Base-by-base conservation (phyloP, 2,329 filamentous ascomycete species). In the Calonectria leucothoes region DNA sequence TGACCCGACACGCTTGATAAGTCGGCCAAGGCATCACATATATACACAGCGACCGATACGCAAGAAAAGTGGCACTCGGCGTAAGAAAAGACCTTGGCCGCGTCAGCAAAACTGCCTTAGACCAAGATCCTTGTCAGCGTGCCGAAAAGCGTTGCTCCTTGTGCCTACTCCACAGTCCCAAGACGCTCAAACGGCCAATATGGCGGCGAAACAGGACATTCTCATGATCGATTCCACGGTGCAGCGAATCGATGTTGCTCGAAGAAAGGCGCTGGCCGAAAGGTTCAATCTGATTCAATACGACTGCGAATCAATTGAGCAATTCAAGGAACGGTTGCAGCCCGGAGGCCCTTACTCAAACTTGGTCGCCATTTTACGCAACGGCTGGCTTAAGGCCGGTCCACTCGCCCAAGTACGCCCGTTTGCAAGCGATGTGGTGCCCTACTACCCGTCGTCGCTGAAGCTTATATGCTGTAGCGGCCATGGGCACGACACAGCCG, bases 321-420 rank as follows among this genome's bases (percentile, higher is more conserved):
- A 74, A 23, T 76, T 76, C 70, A 76, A 72, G 14, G 35, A 74
- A 27, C 74, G 74, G 27, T 33, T 76, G 67, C 51, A 69, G 27
- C 74, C 74, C 3, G 74, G 70, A 1, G 74, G 74, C 0, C 72
- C 66, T 12, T 76, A 76, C 45, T 57, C 72, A n/a, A 70, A 73
- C 10, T 68, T 76, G 25, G 74, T 74, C 20, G 74, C 72, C 20
- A 74, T 76, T 31, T 57, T 74, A 8, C 74, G 74, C 27, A 72
- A 70, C 27, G 74, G 74, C 14, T 76, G 74, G 74, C 74, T 76
- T 49, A 76, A 76, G 33, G 74, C 74, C 20, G 72, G 74, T 23
- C 72, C 74, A 25, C 66, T 76, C 11, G 69, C 74, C 15, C 70
- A 76, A 23, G 48, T 52, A 20, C 52, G 70, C 27, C 72, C 74